These are phyloP conservation scores for Lycium ferocissimum DNA, from an alignment of 257 asterid species.

Conservation along the genomic window DNA sequence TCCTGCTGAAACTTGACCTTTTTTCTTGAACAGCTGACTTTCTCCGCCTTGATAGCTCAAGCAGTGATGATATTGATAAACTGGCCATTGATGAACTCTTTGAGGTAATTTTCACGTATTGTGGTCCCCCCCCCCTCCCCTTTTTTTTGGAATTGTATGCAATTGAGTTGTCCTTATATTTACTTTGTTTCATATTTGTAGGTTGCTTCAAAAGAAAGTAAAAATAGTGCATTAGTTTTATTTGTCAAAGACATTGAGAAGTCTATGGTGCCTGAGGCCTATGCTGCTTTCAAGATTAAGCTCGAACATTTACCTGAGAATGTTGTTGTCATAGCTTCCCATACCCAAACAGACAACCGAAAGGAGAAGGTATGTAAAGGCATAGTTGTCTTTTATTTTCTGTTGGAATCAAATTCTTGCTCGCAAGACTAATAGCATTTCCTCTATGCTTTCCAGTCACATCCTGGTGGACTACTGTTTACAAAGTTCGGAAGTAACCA, in stretches of 20 bases:
- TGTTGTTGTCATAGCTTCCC: slow-evolving; percentile 81
- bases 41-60: slow-evolving; percentile 78
- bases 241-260: slow-evolving; percentile 88
- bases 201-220: slow-evolving; percentile 82
- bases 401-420: neutral
- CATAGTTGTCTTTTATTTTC: slow-evolving; percentile 30
- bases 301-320: slow-evolving; percentile 82
- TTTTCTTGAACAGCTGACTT: slow-evolving; percentile 62
- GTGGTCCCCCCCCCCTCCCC: no score
- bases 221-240: slow-evolving; percentile 62
- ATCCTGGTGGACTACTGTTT: slow-evolving; percentile 89
- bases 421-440: neutral
- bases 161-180: slow-evolving; percentile 22
- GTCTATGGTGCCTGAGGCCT: slow-evolving; percentile 71
- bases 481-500: slow-evolving; percentile 95
- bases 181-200: slow-evolving; percentile 38
- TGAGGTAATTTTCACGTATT: slow-evolving; percentile 57
- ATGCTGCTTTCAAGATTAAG: slow-evolving; percentile 68
- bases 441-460: slow-evolving; percentile 62
- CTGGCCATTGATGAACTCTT: slow-evolving; percentile 81
- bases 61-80: slow-evolving; percentile 69
- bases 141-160: slow-evolving; percentile 51
- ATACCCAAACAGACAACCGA: slow-evolving; percentile 80
- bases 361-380: slow-evolving; percentile 83
- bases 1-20: neutral